Conservation (phyloP, 495 filamentous ascomycete genomes). For the Copromyces sp. region DNA sequence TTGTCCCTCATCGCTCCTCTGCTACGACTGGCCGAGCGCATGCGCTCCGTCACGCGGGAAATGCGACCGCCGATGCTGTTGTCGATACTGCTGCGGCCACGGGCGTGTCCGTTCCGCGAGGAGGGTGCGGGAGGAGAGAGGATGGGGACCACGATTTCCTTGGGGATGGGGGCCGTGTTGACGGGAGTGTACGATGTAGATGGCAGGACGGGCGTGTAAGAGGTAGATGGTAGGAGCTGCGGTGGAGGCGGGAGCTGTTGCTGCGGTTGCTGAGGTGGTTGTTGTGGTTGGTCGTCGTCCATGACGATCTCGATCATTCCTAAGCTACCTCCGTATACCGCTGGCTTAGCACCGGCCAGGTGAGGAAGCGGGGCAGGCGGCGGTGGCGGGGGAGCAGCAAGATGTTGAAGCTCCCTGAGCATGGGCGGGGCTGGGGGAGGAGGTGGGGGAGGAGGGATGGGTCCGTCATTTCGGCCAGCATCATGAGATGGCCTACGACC, state of each 20-base stretch:
- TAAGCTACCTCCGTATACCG: conserved; percentile 38
- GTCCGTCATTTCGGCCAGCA: conserved; percentile 19
- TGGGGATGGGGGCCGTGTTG: conserved; percentile 10
- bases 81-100: conserved; percentile 57
- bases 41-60: conserved; percentile 55
- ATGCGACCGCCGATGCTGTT: conserved; percentile 46
- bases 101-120: conserved; percentile 46
- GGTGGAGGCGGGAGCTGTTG: conserved; percentile 10
- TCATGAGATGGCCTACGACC: conserved; percentile 43
- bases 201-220: conserved; percentile 1
- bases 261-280: conserved; percentile 4
- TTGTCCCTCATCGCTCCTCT: conserved; percentile 9
- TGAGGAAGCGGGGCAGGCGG: conserved; percentile 50
- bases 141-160: conserved; percentile 16
- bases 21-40: conserved; percentile 55
- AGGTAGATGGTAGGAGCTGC: conserved; percentile 5
- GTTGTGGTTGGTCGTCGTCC: conserved; percentile 44
- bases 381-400: conserved; percentile 56
- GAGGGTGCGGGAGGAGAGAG: conserved; percentile 23
- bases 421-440: conserved; percentile 48
- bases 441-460: conserved; percentile 35
- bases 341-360: conserved; percentile 14
- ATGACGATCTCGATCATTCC: conserved; percentile 68
- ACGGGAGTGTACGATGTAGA: neutral
- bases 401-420: conserved; percentile 76